Conservation (phyloP, 2,329 filamentous ascomycete genomes). For the Trichophaea hybrida region DNA sequence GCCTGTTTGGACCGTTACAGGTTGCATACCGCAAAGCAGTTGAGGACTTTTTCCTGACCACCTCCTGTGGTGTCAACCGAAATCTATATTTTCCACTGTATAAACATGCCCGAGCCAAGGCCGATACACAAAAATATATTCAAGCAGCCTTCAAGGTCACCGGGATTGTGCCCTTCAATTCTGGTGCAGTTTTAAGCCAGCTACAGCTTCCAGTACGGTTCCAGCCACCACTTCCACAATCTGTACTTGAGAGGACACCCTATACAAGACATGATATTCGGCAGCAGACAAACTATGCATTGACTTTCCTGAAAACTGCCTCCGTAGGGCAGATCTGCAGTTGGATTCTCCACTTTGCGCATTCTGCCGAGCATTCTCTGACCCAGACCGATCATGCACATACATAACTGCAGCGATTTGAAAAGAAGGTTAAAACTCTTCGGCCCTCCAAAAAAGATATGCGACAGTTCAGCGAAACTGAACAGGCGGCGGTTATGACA, state of each 20-base stretch:
- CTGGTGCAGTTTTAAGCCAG: too few relatives aligned
- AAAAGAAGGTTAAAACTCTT: not conserved
- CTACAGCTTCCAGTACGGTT: not conserved
- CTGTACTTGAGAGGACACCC: not conserved
- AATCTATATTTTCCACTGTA: not conserved
- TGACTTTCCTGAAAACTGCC: not conserved
- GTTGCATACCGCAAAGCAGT: not conserved
- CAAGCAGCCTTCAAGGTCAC: not conserved
- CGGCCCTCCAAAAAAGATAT: not conserved
- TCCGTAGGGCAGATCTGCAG: not conserved
- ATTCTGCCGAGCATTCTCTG: not conserved
- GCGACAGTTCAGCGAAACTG: not conserved
- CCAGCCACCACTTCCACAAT: not conserved
- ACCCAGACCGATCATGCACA: not conserved
- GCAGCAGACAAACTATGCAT: too few relatives aligned
- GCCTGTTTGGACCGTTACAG: conserved; percentile 9
- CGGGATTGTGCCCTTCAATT: not conserved
- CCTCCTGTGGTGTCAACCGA: too few relatives aligned
- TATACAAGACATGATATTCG: not conserved
- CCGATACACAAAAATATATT: not conserved
- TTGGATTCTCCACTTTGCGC: not conserved
- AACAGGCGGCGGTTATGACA: not conserved
- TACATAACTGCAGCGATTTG: not conserved
- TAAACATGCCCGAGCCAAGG: not conserved
- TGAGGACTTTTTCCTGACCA: not conserved